Evolutionary conservation across 208 protist species (phyloP).

Genomic region (Leishmania arabica): DNA sequence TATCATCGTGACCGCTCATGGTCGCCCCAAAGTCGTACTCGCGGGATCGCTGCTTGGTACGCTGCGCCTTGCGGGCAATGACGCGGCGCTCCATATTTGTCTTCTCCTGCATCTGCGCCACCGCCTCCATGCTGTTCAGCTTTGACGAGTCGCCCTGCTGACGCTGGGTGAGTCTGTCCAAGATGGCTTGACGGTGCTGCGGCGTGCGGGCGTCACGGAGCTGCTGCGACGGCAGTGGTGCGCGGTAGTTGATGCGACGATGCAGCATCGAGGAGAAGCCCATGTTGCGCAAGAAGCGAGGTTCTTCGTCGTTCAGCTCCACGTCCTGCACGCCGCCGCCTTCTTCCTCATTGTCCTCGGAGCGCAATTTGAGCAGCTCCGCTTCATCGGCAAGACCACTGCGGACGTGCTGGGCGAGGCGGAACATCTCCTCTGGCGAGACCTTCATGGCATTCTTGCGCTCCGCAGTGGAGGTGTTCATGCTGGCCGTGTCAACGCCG

Average conservation of each 20-base stretch:
- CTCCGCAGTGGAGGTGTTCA: constrained; percentile 44
- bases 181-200: constrained; percentile 78
- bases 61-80: constrained; percentile 47
- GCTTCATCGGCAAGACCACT: constrained; percentile 84
- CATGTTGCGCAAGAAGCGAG: constrained; percentile 67
- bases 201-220: constrained; percentile 76
- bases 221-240: constrained; percentile 77
- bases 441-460: constrained; percentile 78
- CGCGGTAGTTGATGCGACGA: constrained; percentile 80
- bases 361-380: constrained; percentile 64
- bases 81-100: constrained; percentile 84
- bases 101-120: constrained; percentile 72
- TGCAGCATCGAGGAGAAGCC: constrained; percentile 59
- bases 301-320: constrained; percentile 88
- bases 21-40: constrained; percentile 7
- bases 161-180: constrained; percentile 62
- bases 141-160: constrained; percentile 53
- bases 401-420: constrained; percentile 83
- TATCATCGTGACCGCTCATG: not conserved
- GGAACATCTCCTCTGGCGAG: constrained; percentile 88
- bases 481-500: constrained; percentile 34
- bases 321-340: constrained; percentile 44
- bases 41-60: constrained; percentile 27
- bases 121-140: constrained; percentile 79
- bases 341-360: constrained; percentile 71